Evolutionary conservation across 73 alveolate genomes (phyloP).

Genomic region (Stentor coeruleus): DNA sequence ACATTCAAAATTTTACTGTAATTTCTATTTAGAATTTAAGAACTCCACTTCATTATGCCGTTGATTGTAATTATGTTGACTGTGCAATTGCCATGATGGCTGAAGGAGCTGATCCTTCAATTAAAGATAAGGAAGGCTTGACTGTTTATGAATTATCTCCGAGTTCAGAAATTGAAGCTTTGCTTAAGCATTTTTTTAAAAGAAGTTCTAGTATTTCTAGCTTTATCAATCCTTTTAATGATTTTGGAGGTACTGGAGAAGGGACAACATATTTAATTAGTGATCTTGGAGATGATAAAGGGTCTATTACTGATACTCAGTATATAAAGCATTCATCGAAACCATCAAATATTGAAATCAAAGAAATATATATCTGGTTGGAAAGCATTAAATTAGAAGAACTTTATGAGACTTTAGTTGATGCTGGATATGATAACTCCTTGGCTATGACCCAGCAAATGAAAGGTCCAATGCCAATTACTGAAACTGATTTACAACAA

Average conservation of each 20-base stretch:
- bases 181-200: background rate
- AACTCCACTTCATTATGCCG: constrained; percentile 29
- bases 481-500: background rate
- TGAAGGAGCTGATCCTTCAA: constrained; percentile 16
- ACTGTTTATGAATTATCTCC: too few species aligned
- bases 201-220: constrained; percentile 14
- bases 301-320: background rate
- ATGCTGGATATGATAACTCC: constrained; percentile 8
- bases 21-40: too few species aligned
- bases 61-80: constrained; percentile 5
- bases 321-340: background rate
- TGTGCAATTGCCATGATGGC: background rate
- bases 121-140: constrained; percentile 25
- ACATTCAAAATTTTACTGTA: constrained; percentile 23
- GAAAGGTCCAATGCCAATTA: background rate
- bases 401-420: background rate
- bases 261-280: background rate
- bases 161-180: too few species aligned
- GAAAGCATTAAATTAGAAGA: background rate
- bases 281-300: background rate
- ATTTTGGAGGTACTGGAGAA: background rate
- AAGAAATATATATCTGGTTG: background rate
- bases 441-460: background rate
- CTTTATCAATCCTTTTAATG: background rate
- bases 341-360: background rate